A percentile compares a stretch with the other conserved stretches of the same genome.
Evolutionary conservation across 164 flowering plant genomes (phyloP).

Genomic region (Houttuynia cordata): DNA sequence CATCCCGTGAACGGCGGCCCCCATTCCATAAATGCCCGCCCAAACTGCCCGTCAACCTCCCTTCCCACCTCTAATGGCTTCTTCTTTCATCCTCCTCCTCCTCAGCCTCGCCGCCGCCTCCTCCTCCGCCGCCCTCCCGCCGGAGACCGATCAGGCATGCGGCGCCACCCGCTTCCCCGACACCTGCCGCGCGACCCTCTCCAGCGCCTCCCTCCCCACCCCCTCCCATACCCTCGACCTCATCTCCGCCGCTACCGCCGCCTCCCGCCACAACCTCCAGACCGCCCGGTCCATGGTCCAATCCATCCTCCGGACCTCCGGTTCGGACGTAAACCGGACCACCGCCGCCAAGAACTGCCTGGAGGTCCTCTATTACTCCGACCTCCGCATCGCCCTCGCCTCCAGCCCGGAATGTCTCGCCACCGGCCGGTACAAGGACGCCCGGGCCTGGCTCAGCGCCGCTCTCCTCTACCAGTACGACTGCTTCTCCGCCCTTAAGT

Average conservation of each 20-base stretch:
- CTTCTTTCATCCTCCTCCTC: conserved; percentile 19
- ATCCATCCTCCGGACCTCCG: conserved; percentile 33
- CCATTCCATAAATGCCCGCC: neutral
- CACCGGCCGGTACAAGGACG: conserved; percentile 40
- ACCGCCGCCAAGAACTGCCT: conserved; percentile 48
- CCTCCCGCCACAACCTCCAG: conserved; percentile 35
- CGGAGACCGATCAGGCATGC: conserved; percentile 41
- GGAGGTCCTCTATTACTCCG: conserved; percentile 32
- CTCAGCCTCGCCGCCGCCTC: conserved; percentile 18
- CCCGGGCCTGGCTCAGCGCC: conserved; percentile 73
- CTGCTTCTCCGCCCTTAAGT: conserved; percentile 61
- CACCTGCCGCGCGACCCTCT: conserved; percentile 34
- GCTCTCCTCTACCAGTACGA: conserved; percentile 49
- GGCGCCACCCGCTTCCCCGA: conserved; percentile 49
- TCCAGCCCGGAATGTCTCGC: conserved; percentile 18
- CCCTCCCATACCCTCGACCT: conserved; percentile 29
- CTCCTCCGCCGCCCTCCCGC: conserved; percentile 1
- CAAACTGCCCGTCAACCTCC: neutral
- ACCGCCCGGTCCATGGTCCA: conserved; percentile 38
- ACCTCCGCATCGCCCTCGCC: conserved; percentile 18
- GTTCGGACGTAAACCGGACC: conserved; percentile 37
- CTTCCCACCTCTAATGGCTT: conserved; percentile 1
- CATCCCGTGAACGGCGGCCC: neutral
- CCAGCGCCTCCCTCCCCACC: conserved; percentile 14
- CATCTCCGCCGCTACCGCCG: conserved; percentile 30